Evolutionary conservation across 169 alveolate species (phyloP), one percentile per base, ranked within the genome.

Genomic region (Cryptosporidium sp.): DNA sequence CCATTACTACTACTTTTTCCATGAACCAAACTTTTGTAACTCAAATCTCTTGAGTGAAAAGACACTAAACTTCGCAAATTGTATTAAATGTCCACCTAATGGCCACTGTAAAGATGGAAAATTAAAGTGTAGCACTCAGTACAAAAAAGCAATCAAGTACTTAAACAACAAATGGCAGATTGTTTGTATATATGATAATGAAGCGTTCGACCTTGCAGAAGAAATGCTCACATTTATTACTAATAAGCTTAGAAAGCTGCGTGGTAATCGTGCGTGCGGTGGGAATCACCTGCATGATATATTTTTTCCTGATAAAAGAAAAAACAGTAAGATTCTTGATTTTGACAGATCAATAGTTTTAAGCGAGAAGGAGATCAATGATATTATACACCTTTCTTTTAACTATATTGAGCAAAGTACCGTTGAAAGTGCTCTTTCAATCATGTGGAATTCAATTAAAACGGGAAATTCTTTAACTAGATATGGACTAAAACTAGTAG

Each of bases 391-490:
- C 35, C 43, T 73, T 35, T 73, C 86, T 51, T 73, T 73, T 41
- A 55, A 59, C 45, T 73, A 73, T 21, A 31, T 55, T 52, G 71
- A 73, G 23, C 45, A 37, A 29, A 33, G 21, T 55, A 37, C 65
- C 31, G 65, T 73, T 37, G 48, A 55, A 31, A 73, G 45, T 37
- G 86, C 86, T 7, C 23, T 73, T 35, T 73, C 86, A 31, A 73
- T 73, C 2, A 73, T 73, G 86, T 73, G 86, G 86, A 73, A 59
- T 35, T 73, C 86, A 8, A 73, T 73, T 41, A 73, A 73, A 59
- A 73, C 59, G 0, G 71, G 86, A 2, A 73, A 73, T 52, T 52
- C 71, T 12, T 37, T 73, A 23, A 29, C 48, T 12, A 50, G 55
- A 21, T 73, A 73, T 23, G 37, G 61, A 58, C 18, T 73, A 12